Percentiles rank a stretch among this genome's conserved stretches.
Conservation (phyloP, 805 yeast genomes). For the Zygosaccharomyces pseudorouxii region DNA sequence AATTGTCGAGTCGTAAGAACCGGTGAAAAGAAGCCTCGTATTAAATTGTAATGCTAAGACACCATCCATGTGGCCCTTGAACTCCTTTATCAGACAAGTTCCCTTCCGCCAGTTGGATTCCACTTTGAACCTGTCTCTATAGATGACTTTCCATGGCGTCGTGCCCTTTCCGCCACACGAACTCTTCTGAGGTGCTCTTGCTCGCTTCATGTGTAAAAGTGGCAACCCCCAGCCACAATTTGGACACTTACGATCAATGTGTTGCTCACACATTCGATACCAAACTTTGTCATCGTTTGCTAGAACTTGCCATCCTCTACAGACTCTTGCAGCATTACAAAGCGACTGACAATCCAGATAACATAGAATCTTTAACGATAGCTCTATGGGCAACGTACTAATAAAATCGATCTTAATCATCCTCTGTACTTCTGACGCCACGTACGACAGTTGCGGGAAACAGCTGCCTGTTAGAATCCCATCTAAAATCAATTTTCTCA, state of each 20-base stretch:
- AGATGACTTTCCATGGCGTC: constrained; percentile 94
- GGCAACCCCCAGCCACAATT: constrained; percentile 99
- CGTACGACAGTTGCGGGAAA: constrained; percentile 86
- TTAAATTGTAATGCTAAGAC: constrained; percentile 84
- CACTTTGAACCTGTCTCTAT: constrained; percentile 82
- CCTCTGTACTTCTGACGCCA: constrained; percentile 71
- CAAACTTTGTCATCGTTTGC: constrained; percentile 97
- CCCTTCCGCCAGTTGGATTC: constrained; percentile 96
- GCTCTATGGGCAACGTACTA: constrained; percentile 76
- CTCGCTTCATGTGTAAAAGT: constrained; percentile 79
- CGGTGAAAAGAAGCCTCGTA: constrained; percentile 77
- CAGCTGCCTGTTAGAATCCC: constrained; percentile 89
- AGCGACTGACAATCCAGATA: constrained; percentile 90
- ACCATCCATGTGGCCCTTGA: constrained; percentile 82
- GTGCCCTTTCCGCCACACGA: constrained; percentile 36
- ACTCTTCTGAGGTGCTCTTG: constrained; percentile 35
- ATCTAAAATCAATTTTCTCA: constrained; percentile 69
- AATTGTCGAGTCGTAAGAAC: constrained; percentile 84
- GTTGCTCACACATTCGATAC: constrained; percentile 98
- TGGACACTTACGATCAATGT: constrained; percentile 94
- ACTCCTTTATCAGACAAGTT: constrained; percentile 53
- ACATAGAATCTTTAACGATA: constrained; percentile 78
- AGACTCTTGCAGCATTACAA: constrained; percentile 91
- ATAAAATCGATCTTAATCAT: constrained; percentile 87
- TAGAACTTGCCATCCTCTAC: constrained; percentile 75